Base-by-base conservation (phyloP, 2,329 filamentous ascomycete species). In the Botryosphaeria dothidea region DNA sequence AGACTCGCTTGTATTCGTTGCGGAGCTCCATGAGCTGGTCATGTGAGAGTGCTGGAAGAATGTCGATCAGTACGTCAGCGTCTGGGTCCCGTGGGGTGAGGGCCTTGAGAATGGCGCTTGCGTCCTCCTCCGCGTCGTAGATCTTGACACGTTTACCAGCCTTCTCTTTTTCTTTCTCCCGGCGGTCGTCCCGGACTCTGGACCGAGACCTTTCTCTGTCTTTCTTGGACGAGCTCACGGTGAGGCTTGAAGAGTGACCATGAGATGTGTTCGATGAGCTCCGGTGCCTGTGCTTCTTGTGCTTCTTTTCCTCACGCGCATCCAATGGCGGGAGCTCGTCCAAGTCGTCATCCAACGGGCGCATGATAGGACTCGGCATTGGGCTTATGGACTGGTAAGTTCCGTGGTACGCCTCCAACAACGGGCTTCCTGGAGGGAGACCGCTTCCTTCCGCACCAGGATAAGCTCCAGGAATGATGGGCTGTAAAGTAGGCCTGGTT, bases 321-420 rank as follows among this genome's bases (percentile, higher is more conserved):
- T 77, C 73, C 45, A 78, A 67, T 19, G 75, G 71, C 41, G 70
- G 73, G 21, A 77, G 73, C 68, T 77, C 77, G 64, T 85, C 83
- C 9, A 88, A 82, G 31, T 82, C 77, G 54, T 81, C 72, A 41
- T 72, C 88, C 73, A 71, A 89, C 25, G 77, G 82, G 25, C 93
- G 81, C 71, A 86, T 81, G 65, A 86, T 81, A 0, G 93, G 92
- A 0, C 93, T 93, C 0, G 93, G 93, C 92, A 97, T 97, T 0
- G 94, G 93, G 0, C 93, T 97, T 71, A 96, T 91, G 65, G 92
- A 92, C 77, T 98, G 94, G 72, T 96, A 98, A 0, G 93, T 97
- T 43, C 94, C 94, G 67, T 90, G 90, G 78, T 98, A 98, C 0
- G 95, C 90, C 78, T 98, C 94, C 1, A 97, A 86, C 57, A 98